Evolutionary conservation across 2,329 filamentous ascomycete species (phyloP).

Genomic region (Ophiosphaerella korrae): DNA sequence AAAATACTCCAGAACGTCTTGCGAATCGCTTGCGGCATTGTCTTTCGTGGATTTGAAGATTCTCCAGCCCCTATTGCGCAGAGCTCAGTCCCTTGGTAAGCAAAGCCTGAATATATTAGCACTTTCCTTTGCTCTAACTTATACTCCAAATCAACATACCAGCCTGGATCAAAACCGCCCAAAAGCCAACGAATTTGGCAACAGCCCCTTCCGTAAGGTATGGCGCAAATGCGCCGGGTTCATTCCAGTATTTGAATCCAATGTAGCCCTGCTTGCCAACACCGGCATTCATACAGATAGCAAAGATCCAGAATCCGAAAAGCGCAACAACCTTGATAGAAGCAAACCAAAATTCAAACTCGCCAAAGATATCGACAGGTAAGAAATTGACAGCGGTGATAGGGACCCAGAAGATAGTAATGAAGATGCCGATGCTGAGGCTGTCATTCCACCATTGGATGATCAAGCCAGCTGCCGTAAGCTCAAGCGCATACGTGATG

Average conservation of each 20-base stretch:
- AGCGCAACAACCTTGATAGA: constrained; percentile 78
- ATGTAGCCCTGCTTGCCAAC: constrained; percentile 72
- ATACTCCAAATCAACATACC: constrained; percentile 35
- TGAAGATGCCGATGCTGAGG: constrained; percentile 72
- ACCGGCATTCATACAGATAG: constrained; percentile 73
- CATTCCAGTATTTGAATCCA: constrained; percentile 73
- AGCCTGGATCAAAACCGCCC: constrained; percentile 70
- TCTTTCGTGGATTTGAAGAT: constrained; percentile 72
- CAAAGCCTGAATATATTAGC: constrained; percentile 51
- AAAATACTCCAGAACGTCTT: constrained; percentile 79
- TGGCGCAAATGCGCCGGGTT: constrained; percentile 70
- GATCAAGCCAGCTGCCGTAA: constrained; percentile 73
- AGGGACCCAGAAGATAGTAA: constrained; percentile 72
- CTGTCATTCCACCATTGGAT: constrained; percentile 73
- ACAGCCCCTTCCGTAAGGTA: constrained; percentile 64
- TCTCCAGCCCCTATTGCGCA: constrained; percentile 81
- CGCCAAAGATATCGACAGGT: constrained; percentile 74
- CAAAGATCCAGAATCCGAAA: constrained; percentile 76
- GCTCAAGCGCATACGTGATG: constrained; percentile 73
- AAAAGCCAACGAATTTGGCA: constrained; percentile 71
- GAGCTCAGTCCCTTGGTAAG: constrained; percentile 74
- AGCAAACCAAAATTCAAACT: constrained; percentile 80
- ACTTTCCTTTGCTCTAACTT: too few relatives aligned
- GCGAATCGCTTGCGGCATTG: constrained; percentile 73
- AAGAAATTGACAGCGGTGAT: constrained; percentile 73